Evolutionary conservation across 2,329 filamentous ascomycete genomes (phyloP), one percentile per base, ranked within the genome.

Genomic region (Penicillium concentricum): DNA sequence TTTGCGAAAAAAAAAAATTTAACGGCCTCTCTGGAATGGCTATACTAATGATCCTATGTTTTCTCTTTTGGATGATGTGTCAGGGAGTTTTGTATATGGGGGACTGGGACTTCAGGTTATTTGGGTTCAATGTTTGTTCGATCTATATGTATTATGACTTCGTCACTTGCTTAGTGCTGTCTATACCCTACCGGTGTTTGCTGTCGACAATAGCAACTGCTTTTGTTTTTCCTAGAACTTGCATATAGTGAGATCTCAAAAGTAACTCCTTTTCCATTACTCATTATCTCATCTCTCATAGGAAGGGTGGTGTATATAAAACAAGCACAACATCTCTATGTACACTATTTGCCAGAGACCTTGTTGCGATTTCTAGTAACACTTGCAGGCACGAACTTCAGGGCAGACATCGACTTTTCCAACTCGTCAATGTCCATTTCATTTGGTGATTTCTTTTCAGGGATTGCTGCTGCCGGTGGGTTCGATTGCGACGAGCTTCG

Each of bases 381-480:
- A 58, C 76, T 79, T 4, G 67, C 60, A 18, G 77, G 77, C 47
- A 79, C 73, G 65, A 79, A 79, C 22, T 67, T 71, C 39, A 79
- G 61, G 4, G 76, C 74, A 38, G 77, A 76, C 75, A 79, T 75
- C 18, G 77, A 78, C 45, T 65, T 68, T 46, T 73, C 74, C 24
- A 79, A 66, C 20, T 75, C 68, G 22, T 72, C 69, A 10, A 79
- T 69, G 16, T 72, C 71, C 63, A 64, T 64, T 0, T 73, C 69
- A 51, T 61, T 56, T 7, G 62, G 7, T 41, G 26, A 28, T 45
- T 55, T 26, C 26, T 46, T 51, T 16, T 59, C 46, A 30, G 59
- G 24, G 8, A 46, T 26, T 35, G 35, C 7, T n/a, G 44, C 24
- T n/a, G 42, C 20, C 18, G 52, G 55, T 13, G 54, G 26, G 44